These are phyloP conservation scores for Pholiota microspora DNA, from an alignment of 768 basidiomycete species.

Conservation along the genomic window DNA sequence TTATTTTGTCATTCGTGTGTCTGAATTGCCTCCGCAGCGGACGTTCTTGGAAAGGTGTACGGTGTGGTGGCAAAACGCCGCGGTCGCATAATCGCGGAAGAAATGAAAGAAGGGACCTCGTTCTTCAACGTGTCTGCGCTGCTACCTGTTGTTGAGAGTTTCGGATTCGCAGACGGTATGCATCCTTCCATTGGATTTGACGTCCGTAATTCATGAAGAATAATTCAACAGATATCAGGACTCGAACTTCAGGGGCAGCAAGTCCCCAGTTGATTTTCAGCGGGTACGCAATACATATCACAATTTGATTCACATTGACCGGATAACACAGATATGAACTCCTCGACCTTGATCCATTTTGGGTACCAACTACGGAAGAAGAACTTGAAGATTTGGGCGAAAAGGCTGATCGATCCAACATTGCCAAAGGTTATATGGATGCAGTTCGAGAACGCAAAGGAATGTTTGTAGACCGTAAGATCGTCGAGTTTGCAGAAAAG, in stretches of 20 bases:
- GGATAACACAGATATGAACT: slow-evolving; percentile 71
- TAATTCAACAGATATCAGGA: slow-evolving; percentile 81
- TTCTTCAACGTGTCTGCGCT: slow-evolving; percentile 92
- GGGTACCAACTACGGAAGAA: slow-evolving; percentile 97
- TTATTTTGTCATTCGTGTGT: slow-evolving; percentile 8
- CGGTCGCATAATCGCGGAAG: slow-evolving; percentile 92
- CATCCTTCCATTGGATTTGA: background rate
- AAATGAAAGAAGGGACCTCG: slow-evolving; percentile 97
- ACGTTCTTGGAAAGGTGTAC: slow-evolving; percentile 97
- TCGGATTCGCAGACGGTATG: slow-evolving; percentile 95
- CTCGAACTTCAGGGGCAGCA: slow-evolving; percentile 93
- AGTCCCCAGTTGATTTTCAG: slow-evolving; percentile 97
- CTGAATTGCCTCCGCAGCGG: slow-evolving; percentile 49
- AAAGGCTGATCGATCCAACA: slow-evolving; percentile 88
- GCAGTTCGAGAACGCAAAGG: slow-evolving; percentile 89
- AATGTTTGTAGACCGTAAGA: slow-evolving; percentile 92
- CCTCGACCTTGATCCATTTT: slow-evolving; percentile 92
- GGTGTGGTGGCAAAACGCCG: slow-evolving; percentile 90
- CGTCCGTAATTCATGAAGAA: background rate
- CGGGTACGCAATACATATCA: slow-evolving; percentile 53
- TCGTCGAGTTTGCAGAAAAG: slow-evolving; percentile 96
- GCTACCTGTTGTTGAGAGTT: slow-evolving; percentile 94
- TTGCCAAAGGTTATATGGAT: slow-evolving; percentile 95
- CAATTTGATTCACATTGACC: slow-evolving; percentile 4
- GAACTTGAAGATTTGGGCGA: slow-evolving; percentile 96